Percentiles rank a stretch among this genome's conserved stretches.
phyloP scores from a whole-genome alignment of 2,329 filamentous ascomycete species.

The Ploettnerulaceae sp. region DNA sequence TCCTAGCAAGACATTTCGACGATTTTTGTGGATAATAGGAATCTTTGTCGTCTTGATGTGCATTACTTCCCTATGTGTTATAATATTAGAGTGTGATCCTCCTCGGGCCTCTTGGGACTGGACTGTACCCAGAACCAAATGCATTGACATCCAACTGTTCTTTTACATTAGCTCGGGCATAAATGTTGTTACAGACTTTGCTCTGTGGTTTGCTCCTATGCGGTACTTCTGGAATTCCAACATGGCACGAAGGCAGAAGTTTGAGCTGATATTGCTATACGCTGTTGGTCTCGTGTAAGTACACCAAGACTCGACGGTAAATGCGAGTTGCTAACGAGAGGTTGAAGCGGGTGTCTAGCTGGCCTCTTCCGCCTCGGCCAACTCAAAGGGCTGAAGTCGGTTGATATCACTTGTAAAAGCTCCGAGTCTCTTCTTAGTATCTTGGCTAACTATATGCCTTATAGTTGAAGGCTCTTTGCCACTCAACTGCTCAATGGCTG shows the following conservation, averaged over 20 bases:
- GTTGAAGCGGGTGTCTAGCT: constrained; percentile 2
- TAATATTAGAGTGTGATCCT: constrained; percentile 11
- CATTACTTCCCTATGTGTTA: constrained; percentile 5
- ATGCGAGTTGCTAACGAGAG: background rate
- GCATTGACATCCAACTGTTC: constrained; percentile 14
- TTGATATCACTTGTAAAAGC: constrained; percentile 13
- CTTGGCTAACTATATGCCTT: background rate
- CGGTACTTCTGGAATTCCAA: constrained; percentile 3
- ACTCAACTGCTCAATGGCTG: constrained; percentile 11
- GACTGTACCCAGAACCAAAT: background rate
- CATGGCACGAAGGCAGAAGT: background rate
- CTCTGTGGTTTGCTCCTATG: constrained; percentile 6
- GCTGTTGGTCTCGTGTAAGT: constrained; percentile 11
- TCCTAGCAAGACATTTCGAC: constrained; percentile 1
- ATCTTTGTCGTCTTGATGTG: constrained; percentile 1
- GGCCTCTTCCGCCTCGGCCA: constrained; percentile 9
- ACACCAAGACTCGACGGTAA: background rate
- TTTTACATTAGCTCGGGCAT: constrained; percentile 6
- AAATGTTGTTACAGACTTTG: constrained; percentile 10
- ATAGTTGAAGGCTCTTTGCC: constrained; percentile 7
- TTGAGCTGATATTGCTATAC: constrained; percentile 5
- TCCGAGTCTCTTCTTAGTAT: background rate
- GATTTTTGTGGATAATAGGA: background rate
- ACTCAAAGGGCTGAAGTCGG: constrained; percentile 7
- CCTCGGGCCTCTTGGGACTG: constrained; percentile 9